Percentiles rank a stretch among this genome's conserved stretches.
These are phyloP conservation scores for Candida methanosorbosa DNA, from an alignment of 805 yeast species.

Conservation along the genomic window DNA sequence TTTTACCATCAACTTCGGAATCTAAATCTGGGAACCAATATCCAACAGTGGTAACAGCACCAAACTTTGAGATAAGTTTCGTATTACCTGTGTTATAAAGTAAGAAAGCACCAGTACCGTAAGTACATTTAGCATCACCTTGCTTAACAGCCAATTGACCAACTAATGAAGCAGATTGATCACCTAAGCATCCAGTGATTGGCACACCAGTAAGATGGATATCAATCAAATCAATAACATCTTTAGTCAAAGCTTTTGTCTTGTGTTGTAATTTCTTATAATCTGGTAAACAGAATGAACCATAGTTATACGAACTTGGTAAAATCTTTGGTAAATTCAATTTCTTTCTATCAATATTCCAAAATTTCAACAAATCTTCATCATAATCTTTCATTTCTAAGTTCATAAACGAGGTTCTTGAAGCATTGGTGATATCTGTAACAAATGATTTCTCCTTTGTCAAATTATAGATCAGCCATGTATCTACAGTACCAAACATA, in stretches of 20 bases:
- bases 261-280: constrained; percentile 15
- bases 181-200: constrained; percentile 86
- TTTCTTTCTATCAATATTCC: constrained; percentile 66
- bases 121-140: constrained; percentile 91
- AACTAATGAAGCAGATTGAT: constrained; percentile 87
- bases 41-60: constrained; percentile 83
- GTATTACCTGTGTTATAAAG: constrained; percentile 77
- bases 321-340: constrained; percentile 68
- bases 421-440: constrained; percentile 87
- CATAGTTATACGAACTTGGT: constrained; percentile 72
- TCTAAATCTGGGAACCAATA: constrained; percentile 76
- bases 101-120: constrained; percentile 92
- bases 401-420: constrained; percentile 86
- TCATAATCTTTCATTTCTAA: constrained; percentile 70
- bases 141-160: constrained; percentile 81
- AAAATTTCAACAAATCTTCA: constrained; percentile 61
- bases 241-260: constrained; percentile 11
- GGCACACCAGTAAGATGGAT: constrained; percentile 53
- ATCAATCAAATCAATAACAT: constrained; percentile 40
- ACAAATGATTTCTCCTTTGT: constrained; percentile 63
- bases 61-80: constrained; percentile 66
- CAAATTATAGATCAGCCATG: constrained; percentile 85
- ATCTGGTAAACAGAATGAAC: constrained; percentile 58
- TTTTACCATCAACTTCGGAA: constrained; percentile 25
- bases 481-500: constrained; percentile 90